phyloP scores from a whole-genome alignment of 768 basidiomycete genomes.

The Lyophyllum atratum region DNA sequence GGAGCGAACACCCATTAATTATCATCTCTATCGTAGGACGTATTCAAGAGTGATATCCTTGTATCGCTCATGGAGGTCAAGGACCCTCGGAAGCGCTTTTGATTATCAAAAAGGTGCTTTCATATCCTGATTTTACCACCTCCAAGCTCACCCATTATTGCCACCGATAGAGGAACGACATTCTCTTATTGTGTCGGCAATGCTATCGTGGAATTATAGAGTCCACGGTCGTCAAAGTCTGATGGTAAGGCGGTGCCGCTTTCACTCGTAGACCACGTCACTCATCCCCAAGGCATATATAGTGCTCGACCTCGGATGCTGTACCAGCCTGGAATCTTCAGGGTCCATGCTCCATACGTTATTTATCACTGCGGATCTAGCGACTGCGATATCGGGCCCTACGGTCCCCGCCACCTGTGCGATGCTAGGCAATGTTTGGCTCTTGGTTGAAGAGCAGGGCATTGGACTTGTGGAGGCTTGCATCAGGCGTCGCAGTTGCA shows the following conservation, averaged over 20 bases:
- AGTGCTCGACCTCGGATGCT: too few species aligned
- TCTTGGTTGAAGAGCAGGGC: not conserved
- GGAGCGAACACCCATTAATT: not conserved
- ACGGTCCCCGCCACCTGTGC: not conserved
- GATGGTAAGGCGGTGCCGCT: too few species aligned
- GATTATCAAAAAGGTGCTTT: not conserved
- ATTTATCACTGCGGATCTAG: not conserved
- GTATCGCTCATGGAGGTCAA: conserved; percentile 23
- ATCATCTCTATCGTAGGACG: conserved; percentile 6
- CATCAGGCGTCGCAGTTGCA: not conserved
- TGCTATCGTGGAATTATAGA: too few species aligned
- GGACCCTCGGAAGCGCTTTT: conserved; percentile 25
- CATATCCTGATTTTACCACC: too few species aligned
- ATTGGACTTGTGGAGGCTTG: not conserved
- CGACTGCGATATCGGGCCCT: not conserved
- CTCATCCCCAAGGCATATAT: too few species aligned
- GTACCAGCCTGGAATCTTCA: too few species aligned
- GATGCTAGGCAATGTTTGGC: not conserved
- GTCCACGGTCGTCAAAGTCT: too few species aligned
- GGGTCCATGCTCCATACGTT: not conserved
- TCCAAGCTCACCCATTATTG: too few species aligned
- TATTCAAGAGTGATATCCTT: conserved; percentile 24
- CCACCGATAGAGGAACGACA: too few species aligned
- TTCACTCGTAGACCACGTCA: too few species aligned
- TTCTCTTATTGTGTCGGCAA: too few species aligned